Percentiles rank a stretch among this genome's conserved stretches.
Conservation (phyloP, 345 rosid genomes). For the Brassica juncea region DNA sequence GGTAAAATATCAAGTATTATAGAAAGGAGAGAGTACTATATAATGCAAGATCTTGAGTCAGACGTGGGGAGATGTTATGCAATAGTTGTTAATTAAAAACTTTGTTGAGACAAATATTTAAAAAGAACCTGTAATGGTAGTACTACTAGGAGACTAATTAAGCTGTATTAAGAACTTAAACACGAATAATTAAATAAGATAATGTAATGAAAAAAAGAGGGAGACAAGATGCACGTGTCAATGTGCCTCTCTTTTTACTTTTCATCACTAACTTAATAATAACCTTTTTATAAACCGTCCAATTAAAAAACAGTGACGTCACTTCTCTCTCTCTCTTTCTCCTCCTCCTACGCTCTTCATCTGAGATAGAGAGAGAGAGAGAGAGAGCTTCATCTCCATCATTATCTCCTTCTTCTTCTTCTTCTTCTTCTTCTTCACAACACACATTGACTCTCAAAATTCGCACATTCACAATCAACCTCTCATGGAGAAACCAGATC, state of each 20-base stretch:
- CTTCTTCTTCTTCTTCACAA: background rate
- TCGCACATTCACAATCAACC: background rate
- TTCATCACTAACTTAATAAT: background rate
- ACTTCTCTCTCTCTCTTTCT: slow-evolving; percentile 31
- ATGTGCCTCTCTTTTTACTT: slow-evolving; percentile 37
- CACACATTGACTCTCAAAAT: slow-evolving; percentile 14
- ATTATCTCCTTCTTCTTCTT: background rate
- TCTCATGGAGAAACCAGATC: slow-evolving; percentile 34
- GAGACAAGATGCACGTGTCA: slow-evolving; percentile 44
- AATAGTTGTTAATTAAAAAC: background rate
- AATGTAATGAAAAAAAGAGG: background rate
- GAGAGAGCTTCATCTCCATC: slow-evolving; percentile 26
- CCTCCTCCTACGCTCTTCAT: background rate
- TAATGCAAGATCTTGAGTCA: background rate
- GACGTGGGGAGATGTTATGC: slow-evolving; percentile 35
- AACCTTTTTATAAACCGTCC: too few relatives aligned
- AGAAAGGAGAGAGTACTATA: background rate
- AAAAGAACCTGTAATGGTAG: background rate
- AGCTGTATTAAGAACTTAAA: slow-evolving; percentile 8
- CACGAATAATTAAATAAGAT: background rate
- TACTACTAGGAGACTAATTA: background rate
- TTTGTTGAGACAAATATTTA: background rate
- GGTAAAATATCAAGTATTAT: too few relatives aligned
- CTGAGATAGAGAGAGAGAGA: slow-evolving; percentile 32
- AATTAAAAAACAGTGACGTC: slow-evolving; percentile 17